phyloP scores from a whole-genome alignment of 208 protist species.

The Kentomonas sorsogonicus region DNA sequence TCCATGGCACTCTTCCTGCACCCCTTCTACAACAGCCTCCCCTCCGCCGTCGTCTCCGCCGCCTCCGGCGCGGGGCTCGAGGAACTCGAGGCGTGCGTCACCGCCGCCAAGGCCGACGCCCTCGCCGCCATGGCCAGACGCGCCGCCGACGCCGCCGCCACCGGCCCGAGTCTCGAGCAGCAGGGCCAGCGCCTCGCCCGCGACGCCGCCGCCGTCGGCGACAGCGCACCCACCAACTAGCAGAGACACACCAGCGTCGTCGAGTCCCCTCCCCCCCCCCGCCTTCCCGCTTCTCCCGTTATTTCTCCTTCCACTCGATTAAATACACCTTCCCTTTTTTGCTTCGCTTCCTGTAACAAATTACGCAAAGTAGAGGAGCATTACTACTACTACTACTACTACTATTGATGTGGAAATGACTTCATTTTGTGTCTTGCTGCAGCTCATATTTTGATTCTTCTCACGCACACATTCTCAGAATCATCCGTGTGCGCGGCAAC shows the following conservation, averaged over 20 bases:
- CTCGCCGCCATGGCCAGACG: constrained; percentile 6
- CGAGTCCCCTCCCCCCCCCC: background rate
- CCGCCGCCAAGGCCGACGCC: constrained; percentile 41
- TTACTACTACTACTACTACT: too few relatives aligned
- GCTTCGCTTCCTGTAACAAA: too few relatives aligned
- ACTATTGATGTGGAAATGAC: too few relatives aligned
- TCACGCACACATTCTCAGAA: too few relatives aligned
- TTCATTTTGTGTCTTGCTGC: too few relatives aligned
- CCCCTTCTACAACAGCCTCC: constrained; percentile 95
- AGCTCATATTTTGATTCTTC: too few relatives aligned
- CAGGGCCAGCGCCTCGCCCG: constrained; percentile 4
- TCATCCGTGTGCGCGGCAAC: too few relatives aligned
- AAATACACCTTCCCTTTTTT: too few relatives aligned
- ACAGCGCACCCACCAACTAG: background rate
- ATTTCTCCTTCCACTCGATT: too few relatives aligned
- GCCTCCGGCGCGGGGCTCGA: constrained; percentile 88
- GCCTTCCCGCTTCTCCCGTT: too few relatives aligned
- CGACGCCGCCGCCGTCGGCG: constrained; percentile 1
- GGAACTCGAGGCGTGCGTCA: constrained; percentile 79
- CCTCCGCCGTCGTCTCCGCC: constrained; percentile 90
- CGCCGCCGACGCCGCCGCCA: constrained; percentile 6
- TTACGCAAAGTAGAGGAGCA: too few relatives aligned
- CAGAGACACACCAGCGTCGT: background rate
- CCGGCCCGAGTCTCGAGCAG: background rate
- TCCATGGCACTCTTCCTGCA: constrained; percentile 97